Evolutionary conservation across 257 asterid genomes (phyloP).

Genomic region (Orobanche coerulescens): DNA sequence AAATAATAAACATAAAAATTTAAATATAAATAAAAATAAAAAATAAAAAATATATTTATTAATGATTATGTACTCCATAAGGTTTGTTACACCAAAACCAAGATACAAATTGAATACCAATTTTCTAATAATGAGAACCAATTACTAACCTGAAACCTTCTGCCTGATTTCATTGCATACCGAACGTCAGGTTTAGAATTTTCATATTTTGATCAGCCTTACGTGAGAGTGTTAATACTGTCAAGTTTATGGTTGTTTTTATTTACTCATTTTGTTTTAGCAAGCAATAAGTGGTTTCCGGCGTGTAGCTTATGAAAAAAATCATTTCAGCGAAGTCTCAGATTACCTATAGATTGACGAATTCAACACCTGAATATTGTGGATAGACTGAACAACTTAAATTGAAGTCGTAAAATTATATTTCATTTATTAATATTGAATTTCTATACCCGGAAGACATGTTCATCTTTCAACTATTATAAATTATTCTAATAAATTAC

Average conservation of each 20-base stretch:
- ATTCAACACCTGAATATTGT: not conserved
- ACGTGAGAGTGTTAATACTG: not conserved
- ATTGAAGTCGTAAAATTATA: not conserved
- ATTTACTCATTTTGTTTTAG: conserved; percentile 3
- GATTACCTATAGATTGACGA: not conserved
- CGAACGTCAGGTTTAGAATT: not conserved
- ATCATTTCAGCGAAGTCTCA: not conserved
- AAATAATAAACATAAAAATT: not conserved
- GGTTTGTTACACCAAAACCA: not conserved
- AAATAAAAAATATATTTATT: not conserved
- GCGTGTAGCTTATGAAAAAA: not conserved
- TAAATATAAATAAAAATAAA: not conserved
- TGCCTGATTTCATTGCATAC: not conserved
- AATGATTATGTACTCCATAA: not conserved
- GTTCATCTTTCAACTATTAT: not conserved
- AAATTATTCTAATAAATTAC: not conserved
- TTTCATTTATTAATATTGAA: not conserved
- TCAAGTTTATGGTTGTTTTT: not conserved
- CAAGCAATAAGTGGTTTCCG: not conserved
- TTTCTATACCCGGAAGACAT: not conserved
- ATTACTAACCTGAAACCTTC: not conserved
- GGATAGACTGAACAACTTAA: conserved; percentile 6
- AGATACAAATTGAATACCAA: not conserved
- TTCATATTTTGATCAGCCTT: not conserved
- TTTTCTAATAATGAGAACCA: not conserved